A percentile compares a stretch with the other conserved stretches of the same genome.
phyloP scores from a whole-genome alignment of 2,329 filamentous ascomycete genomes.

The Microdochium nivale region DNA sequence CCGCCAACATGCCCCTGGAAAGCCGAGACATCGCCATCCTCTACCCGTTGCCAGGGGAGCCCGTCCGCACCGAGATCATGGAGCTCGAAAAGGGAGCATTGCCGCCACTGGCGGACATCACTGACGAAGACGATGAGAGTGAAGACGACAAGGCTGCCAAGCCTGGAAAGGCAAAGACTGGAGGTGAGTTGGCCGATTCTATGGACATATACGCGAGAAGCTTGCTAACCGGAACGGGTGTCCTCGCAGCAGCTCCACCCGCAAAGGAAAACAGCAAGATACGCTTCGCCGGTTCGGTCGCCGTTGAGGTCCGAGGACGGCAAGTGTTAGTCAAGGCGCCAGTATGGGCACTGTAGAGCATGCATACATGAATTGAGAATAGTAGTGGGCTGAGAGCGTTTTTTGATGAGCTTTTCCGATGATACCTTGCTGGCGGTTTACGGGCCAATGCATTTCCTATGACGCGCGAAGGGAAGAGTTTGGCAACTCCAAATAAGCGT shows the following conservation, averaged over 20 bases:
- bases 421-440: background rate
- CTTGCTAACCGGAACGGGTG: slow-evolving; percentile 7
- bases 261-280: slow-evolving; percentile 47
- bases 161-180: slow-evolving; percentile 19
- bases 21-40: slow-evolving; percentile 83
- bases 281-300: slow-evolving; percentile 67
- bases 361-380: no score
- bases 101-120: slow-evolving; percentile 43
- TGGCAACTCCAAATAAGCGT: no score
- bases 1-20: slow-evolving; percentile 79
- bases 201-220: slow-evolving; percentile 20
- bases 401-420: background rate
- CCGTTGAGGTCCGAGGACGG: slow-evolving; percentile 65
- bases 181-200: slow-evolving; percentile 9
- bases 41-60: slow-evolving; percentile 72
- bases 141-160: slow-evolving; percentile 30
- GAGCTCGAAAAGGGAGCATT: slow-evolving; percentile 70
- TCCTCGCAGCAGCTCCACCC: slow-evolving; percentile 19
- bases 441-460: no score
- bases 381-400: background rate
- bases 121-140: slow-evolving; percentile 25
- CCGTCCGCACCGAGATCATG: slow-evolving; percentile 68
- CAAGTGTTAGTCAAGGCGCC: slow-evolving; percentile 71
- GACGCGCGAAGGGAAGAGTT: no score
- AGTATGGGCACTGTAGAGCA: slow-evolving; percentile 42